Base-by-base conservation (phyloP, 1,139 yeast species). In the Sugiyamaella castrensis region DNA sequence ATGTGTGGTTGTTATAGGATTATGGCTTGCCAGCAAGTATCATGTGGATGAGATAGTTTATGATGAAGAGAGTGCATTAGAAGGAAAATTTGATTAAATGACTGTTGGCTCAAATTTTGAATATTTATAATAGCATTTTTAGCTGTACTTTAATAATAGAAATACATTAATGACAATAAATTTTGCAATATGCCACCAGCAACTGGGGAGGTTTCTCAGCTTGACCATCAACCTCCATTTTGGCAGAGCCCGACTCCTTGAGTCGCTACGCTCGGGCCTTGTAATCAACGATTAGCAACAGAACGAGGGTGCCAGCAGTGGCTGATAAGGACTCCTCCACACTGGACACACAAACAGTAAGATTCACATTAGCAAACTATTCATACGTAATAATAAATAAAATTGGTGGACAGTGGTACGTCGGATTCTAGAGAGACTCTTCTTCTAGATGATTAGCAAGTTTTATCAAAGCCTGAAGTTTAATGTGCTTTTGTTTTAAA, bases 1-100 rank as follows among this genome's bases (percentile, higher is more conserved):
- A 52, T 60, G 80, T 1, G 58, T 73, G 2, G 80, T 91, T 0
- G 65, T 78, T 1, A 55, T 77, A 1, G 79, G 79, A 3, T 54
- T 67, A 27, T 65, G 54, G 44, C 44, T 63, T 29, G 65, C 64
- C 1, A 51, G 51, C 30, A 52, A 52, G 30, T 52, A 46, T 45
- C 47, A 40, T 28, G 34, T 33, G 29, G 54, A 50, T n/a, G 53
- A 50, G 15, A 46, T 44, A 9, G 42, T 43, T 30, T 61, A 54
- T 42, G 66, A 62, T 46, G 67, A 63, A 39, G 67, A 63, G 46
- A 50, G 55, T 37, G 36, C 55, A 37, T 29, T 62, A 15, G 67
- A 63, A 42, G 54, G 58, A n/a, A 62, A 62, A 47, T 52, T 46
- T 30, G 64, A 58, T 24, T 59, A 40, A 43, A 15, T 12, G 8